Evolutionary conservation across 306 rosid species (phyloP).

Genomic region (Trifolium pratense): DNA sequence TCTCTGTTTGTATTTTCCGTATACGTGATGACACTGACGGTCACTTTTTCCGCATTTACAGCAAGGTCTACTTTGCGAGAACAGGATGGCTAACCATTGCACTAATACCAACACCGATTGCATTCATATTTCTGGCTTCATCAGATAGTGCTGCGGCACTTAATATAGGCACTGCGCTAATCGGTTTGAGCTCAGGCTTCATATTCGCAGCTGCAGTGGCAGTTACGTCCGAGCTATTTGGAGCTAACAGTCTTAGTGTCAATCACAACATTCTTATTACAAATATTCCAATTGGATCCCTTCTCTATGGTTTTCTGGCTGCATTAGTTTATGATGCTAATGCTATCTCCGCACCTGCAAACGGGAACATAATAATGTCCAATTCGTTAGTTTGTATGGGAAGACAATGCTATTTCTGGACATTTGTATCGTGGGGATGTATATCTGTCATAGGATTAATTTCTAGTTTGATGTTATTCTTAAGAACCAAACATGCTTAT

Average conservation of each 20-base stretch:
- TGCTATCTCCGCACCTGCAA: slow-evolving; percentile 34
- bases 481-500: slow-evolving; percentile 87
- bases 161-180: slow-evolving; percentile 69
- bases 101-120: slow-evolving; percentile 86
- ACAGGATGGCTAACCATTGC: slow-evolving; percentile 92
- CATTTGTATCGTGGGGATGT: slow-evolving; percentile 87
- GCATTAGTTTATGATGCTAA: slow-evolving; percentile 78
- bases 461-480: slow-evolving; percentile 69
- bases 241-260: slow-evolving; percentile 79
- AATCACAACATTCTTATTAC: slow-evolving; percentile 93
- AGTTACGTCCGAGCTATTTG: slow-evolving; percentile 87
- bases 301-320: slow-evolving; percentile 78
- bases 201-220: slow-evolving; percentile 97
- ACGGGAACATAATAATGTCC: slow-evolving; percentile 24
- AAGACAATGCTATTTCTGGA: slow-evolving; percentile 70
- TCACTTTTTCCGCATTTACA: slow-evolving; percentile 45
- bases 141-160: slow-evolving; percentile 56
- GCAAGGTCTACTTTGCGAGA: slow-evolving; percentile 89
- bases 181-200: slow-evolving; percentile 92
- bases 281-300: slow-evolving; percentile 90
- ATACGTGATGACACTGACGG: slow-evolving; percentile 10
- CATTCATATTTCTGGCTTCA: slow-evolving; percentile 72
- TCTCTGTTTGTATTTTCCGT: not conserved
- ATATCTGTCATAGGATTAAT: slow-evolving; percentile 69
- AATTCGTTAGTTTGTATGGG: slow-evolving; percentile 87